A percentile compares a stretch with the other conserved stretches of the same genome.
phyloP scores from a whole-genome alignment of 768 basidiomycete genomes.

The Mrakia blollopis region DNA sequence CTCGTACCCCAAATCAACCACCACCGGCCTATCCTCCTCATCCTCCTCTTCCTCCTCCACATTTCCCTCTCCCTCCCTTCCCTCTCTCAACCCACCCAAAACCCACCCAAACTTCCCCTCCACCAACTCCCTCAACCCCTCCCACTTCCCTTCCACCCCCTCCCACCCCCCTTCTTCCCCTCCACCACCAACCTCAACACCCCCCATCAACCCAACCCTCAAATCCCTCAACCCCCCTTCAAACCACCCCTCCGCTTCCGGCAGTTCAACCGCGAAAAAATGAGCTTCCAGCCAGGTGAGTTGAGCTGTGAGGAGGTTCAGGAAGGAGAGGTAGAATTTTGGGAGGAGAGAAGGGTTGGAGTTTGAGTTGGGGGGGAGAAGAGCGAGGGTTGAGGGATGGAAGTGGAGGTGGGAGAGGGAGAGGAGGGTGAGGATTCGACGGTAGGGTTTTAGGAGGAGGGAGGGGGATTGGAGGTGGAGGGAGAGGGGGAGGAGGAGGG shows the following conservation, averaged over 20 bases:
- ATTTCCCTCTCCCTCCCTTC: slow-evolving; percentile 14
- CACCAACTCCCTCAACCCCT: neutral
- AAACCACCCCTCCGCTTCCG: slow-evolving; percentile 24
- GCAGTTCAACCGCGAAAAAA: slow-evolving; percentile 24
- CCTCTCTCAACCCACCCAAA: neutral
- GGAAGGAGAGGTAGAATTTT: neutral
- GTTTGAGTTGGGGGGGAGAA: neutral
- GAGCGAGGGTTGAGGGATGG: neutral
- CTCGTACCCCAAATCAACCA: slow-evolving; percentile 22
- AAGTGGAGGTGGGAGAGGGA: slow-evolving; percentile 21
- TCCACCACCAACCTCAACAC: neutral
- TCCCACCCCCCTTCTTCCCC: slow-evolving; percentile 5
- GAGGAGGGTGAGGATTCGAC: slow-evolving; percentile 23
- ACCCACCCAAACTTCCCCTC: slow-evolving; percentile 28
- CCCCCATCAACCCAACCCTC: neutral
- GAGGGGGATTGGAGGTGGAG: slow-evolving; percentile 15
- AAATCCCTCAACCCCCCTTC: neutral
- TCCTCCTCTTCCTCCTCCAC: neutral
- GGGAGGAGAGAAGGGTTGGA: slow-evolving; percentile 4
- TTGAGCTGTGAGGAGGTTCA: slow-evolving; percentile 17
- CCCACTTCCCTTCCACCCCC: neutral
- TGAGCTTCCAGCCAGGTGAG: neutral
- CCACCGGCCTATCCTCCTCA: slow-evolving; percentile 28
- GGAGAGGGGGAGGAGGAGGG: slow-evolving; percentile 21
- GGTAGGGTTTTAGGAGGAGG: slow-evolving; percentile 22